phyloP scores from a whole-genome alignment of 768 basidiomycete genomes.

The Scleroderma bovista region DNA sequence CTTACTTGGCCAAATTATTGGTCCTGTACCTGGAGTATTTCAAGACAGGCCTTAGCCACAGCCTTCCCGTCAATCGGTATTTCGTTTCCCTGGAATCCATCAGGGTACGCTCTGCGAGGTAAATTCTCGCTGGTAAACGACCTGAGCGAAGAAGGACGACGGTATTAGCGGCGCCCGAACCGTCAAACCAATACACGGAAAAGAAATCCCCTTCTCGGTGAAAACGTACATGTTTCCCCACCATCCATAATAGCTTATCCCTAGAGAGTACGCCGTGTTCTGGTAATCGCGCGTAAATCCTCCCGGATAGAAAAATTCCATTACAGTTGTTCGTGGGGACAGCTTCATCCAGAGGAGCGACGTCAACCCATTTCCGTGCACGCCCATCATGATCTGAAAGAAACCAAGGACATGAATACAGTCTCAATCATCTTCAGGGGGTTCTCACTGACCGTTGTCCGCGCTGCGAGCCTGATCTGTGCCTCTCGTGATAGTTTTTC shows the following conservation, averaged over 20 bases:
- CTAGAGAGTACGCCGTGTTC: conserved; percentile 70
- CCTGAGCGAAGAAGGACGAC: conserved; percentile 28
- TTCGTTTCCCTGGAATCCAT: conserved; percentile 81
- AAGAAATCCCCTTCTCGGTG: background rate
- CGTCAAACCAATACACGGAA: too few relatives aligned
- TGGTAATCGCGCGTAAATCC: conserved; percentile 88
- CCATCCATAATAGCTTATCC: conserved; percentile 80
- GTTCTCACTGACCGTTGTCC: conserved; percentile 66
- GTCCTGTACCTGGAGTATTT: conserved; percentile 27
- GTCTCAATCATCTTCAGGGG: background rate
- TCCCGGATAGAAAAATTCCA: conserved; percentile 84
- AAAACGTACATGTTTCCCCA: conserved; percentile 63
- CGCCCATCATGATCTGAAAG: conserved; percentile 84
- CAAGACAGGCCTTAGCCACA: conserved; percentile 58
- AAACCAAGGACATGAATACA: background rate
- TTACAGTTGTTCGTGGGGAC: conserved; percentile 73
- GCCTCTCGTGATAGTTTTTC: conserved; percentile 78
- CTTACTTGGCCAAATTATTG: too few relatives aligned
- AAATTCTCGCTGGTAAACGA: conserved; percentile 70
- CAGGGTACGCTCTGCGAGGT: conserved; percentile 67
- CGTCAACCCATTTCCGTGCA: conserved; percentile 89
- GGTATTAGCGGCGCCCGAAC: too few relatives aligned
- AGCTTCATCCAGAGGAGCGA: conserved; percentile 91
- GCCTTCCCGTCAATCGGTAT: conserved; percentile 77
- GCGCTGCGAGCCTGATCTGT: conserved; percentile 73